These are phyloP conservation scores for Nicotiana knightiana DNA, from an alignment of 257 asterid genomes.

Conservation along the genomic window DNA sequence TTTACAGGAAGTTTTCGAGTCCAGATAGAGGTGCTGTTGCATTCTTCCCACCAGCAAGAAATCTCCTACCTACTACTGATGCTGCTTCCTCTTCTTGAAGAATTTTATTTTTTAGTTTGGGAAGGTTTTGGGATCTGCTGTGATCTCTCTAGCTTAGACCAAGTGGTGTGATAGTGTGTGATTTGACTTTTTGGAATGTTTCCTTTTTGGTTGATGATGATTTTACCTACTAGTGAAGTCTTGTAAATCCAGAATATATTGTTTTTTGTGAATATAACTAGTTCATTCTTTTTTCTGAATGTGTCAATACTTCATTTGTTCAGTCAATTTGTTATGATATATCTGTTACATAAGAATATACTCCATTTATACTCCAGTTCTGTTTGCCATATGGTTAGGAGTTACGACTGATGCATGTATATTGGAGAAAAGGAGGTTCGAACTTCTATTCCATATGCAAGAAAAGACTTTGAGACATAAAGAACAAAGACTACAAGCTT, in stretches of 20 bases:
- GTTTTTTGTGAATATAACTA: background rate
- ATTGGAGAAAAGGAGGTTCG: too few relatives aligned
- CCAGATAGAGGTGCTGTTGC: constrained; percentile 67
- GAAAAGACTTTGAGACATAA: too few relatives aligned
- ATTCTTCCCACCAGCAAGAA: constrained; percentile 54
- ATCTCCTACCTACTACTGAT: constrained; percentile 16
- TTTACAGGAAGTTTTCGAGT: constrained; percentile 43
- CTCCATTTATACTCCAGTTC: too few relatives aligned
- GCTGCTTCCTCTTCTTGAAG: background rate
- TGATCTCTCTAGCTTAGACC: background rate
- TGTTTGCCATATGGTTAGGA: too few relatives aligned
- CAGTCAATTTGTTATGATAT: too few relatives aligned
- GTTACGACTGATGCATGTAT: too few relatives aligned
- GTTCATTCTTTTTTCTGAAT: background rate
- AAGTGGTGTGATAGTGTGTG: background rate
- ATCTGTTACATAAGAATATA: too few relatives aligned
- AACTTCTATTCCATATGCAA: too few relatives aligned
- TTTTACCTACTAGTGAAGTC: constrained; percentile 11
- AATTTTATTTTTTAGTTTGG: background rate
- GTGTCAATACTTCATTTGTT: too few relatives aligned
- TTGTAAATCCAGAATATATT: background rate
- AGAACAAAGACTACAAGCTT: too few relatives aligned
- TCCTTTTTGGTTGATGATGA: background rate
- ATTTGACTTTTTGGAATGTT: background rate
- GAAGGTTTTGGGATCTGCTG: background rate